Evolutionary conservation across 495 filamentous ascomycete species (phyloP).

Genomic region (Tuber magnatum): DNA sequence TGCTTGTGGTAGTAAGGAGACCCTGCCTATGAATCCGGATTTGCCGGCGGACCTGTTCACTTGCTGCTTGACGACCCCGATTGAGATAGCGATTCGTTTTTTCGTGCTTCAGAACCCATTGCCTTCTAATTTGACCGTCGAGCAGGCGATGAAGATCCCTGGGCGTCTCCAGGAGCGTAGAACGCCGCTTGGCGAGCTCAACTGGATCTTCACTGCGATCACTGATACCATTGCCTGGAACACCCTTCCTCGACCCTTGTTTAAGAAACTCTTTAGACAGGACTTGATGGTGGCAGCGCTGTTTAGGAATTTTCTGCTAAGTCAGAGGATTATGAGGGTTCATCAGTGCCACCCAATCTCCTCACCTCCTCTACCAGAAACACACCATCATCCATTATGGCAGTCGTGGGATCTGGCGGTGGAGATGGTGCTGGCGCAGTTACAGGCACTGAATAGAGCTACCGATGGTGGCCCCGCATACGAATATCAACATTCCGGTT

Average conservation of each 20-base stretch:
- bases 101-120: slow-evolving; percentile 90
- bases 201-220: slow-evolving; percentile 99
- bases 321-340: slow-evolving; percentile 88
- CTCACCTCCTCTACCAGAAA: slow-evolving; percentile 79
- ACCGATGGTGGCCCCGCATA: slow-evolving; percentile 66
- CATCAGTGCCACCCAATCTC: slow-evolving; percentile 92
- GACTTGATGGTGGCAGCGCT: slow-evolving; percentile 98
- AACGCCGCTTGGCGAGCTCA: slow-evolving; percentile 89
- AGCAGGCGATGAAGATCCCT: slow-evolving; percentile 72
- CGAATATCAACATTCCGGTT: slow-evolving; percentile 88
- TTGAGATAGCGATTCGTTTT: slow-evolving; percentile 91
- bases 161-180: slow-evolving; percentile 85
- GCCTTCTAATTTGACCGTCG: slow-evolving; percentile 62
- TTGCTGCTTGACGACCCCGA: slow-evolving; percentile 90
- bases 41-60: slow-evolving; percentile 95
- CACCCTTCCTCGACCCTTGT: slow-evolving; percentile 73
- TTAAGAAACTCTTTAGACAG: slow-evolving; percentile 93
- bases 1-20: slow-evolving; percentile 80
- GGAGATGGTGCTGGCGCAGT: slow-evolving; percentile 87
- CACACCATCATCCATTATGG: slow-evolving; percentile 89
- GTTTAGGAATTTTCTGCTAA: slow-evolving; percentile 90
- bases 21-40: slow-evolving; percentile 90
- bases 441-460: slow-evolving; percentile 69
- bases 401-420: slow-evolving; percentile 96
- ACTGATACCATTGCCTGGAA: slow-evolving; percentile 99